phyloP scores from a whole-genome alignment of 768 basidiomycete species.

The Tylopilus intermedius region DNA sequence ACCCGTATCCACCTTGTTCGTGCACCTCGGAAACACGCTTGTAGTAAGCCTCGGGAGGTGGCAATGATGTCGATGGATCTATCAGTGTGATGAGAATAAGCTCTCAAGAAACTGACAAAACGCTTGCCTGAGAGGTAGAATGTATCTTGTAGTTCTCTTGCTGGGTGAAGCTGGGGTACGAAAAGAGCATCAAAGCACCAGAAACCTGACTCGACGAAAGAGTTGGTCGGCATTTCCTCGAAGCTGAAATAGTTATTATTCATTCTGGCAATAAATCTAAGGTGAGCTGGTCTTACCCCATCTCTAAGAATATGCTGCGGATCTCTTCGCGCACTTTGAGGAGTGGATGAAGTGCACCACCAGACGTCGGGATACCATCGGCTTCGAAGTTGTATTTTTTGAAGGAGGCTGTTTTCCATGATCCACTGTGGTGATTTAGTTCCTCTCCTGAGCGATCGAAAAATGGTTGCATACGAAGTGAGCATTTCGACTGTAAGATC shows the following conservation, averaged over 20 bases:
- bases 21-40: conserved; percentile 79
- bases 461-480: conserved; percentile 56
- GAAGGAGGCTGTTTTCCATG: conserved; percentile 90
- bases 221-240: conserved; percentile 95
- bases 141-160: conserved; percentile 95
- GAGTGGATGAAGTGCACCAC: conserved; percentile 92
- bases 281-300: conserved; percentile 65
- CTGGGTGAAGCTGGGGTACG: conserved; percentile 98
- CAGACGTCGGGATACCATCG: conserved; percentile 82
- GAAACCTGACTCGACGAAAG: conserved; percentile 96
- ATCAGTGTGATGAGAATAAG: conserved; percentile 6
- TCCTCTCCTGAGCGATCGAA: not conserved
- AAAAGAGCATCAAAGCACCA: conserved; percentile 99
- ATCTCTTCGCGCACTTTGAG: conserved; percentile 98
- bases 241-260: conserved; percentile 53
- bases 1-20: conserved; percentile 83
- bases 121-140: conserved; percentile 88
- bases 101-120: not conserved
- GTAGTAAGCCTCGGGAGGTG: conserved; percentile 80
- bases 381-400: conserved; percentile 99
- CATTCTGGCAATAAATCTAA: not conserved
- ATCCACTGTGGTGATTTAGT: conserved; percentile 51
- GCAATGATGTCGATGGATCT: conserved; percentile 77
- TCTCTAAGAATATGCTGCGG: conserved; percentile 95
- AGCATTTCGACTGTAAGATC: conserved; percentile 96